Conservation (phyloP, 352 stramenopile genomes). For the Phytophthora fragariaefolia region DNA sequence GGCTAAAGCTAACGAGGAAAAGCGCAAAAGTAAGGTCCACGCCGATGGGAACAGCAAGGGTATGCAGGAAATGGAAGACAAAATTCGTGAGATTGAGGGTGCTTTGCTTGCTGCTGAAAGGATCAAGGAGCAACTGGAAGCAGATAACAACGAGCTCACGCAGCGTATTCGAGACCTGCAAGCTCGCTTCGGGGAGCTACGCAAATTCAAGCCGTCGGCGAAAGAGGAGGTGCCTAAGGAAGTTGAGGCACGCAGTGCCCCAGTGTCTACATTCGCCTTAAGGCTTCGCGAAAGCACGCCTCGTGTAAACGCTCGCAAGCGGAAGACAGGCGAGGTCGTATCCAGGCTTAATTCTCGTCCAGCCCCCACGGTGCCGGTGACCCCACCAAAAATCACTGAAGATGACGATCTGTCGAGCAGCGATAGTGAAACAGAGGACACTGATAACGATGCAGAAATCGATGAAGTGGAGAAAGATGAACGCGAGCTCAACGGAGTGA, state of each 20-base stretch:
- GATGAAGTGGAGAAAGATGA: conserved; percentile 56
- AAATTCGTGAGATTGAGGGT: conserved; percentile 42
- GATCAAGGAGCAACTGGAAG: conserved; percentile 48
- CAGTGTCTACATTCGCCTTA: conserved; percentile 47
- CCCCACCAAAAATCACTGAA: conserved; percentile 17
- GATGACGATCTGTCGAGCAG: conserved; percentile 62
- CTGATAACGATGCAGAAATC: conserved; percentile 36
- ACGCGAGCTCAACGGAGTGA: conserved; percentile 47
- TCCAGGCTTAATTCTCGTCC: not conserved
- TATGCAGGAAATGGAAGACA: conserved; percentile 49
- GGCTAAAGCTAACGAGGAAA: conserved; percentile 32
- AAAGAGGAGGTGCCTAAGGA: conserved; percentile 7
- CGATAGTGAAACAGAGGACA: conserved; percentile 51
- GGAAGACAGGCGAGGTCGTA: conserved; percentile 2
- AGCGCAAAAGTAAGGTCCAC: conserved; percentile 33
- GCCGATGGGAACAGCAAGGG: conserved; percentile 37
- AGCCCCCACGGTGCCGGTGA: not conserved
- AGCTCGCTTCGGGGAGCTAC: conserved; percentile 39
- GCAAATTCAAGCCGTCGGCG: conserved; percentile 6
- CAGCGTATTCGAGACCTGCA: conserved; percentile 59
- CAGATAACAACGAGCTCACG: conserved; percentile 61
- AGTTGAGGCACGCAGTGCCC: conserved; percentile 21
- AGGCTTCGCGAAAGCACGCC: conserved; percentile 39
- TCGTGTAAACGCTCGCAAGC: conserved; percentile 17
- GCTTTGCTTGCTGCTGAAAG: conserved; percentile 40